Base-by-base conservation (phyloP, 2,329 filamentous ascomycete species). In the Ophiostoma pallidulum region DNA sequence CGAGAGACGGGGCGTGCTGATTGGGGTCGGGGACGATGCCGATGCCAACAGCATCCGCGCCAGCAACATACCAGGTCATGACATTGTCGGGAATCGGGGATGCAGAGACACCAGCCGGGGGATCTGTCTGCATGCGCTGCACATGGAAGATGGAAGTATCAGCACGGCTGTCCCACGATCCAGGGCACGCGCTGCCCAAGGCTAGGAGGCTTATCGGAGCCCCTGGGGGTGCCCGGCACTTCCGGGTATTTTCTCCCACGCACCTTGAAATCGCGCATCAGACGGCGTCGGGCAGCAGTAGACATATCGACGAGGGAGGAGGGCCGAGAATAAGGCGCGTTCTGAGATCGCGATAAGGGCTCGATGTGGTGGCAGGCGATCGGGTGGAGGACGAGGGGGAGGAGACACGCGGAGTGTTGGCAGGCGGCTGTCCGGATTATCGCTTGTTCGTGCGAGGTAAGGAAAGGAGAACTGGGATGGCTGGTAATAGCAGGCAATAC, bases 241-340 rank as follows among this genome's bases (percentile, higher is more conserved):
- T 28, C 6, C 24, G 5, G 24, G 24, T 10, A 5, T 10, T 28
- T 28, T 28, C 24, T 28, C 19, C 6, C 58, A 54, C 54, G 10
- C 48, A 94, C 89, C 85, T 97, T 97, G 79, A 97, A 97, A 74
- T 97, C 92, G 66, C 92, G 86, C 92, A 98, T 97, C 66, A 98
- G 75, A 64, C 92, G 88, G 64, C 92, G 86, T 64, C 92, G 85
- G 58, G 92, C 92, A 58, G 91, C 86, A 54, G 92, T 97, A 60
- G 91, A 97, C 91, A 66, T 74, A 51, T 42, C 62, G 43, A 13
- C 5, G 29, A 13, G 6, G 26, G 18, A 8, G 5, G 24, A 33
- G 2, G 10, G 14, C 8, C 7, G 18, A 33, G n/a, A 13, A 29
- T 9, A n/a, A n/a, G n/a, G n/a, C n/a, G n/a, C n/a, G n/a, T n/a